Evolutionary conservation across 345 rosid species (phyloP), one percentile per base, ranked within the genome.

Genomic region (Microcos paniculata): DNA sequence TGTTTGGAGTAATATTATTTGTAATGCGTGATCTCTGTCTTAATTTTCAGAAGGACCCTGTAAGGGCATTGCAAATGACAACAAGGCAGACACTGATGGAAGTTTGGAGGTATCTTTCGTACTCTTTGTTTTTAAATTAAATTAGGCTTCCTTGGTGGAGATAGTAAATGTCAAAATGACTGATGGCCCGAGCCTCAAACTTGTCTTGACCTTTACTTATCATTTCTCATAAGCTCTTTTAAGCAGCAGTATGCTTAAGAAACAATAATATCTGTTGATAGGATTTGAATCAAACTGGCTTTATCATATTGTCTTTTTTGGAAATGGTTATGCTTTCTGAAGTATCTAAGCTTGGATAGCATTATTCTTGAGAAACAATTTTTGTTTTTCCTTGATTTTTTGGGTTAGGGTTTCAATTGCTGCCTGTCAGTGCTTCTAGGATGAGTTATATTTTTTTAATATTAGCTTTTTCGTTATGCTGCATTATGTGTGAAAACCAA

Each of bases 21-120:
- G 49, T 58, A 23, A 58, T 24, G 26, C 52, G 13, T 21, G 23
- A 31, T 55, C 52, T 45, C 15, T 76, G 14, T 67, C 14, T 28
- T 26, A 21, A 30, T 77, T 80, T 79, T 65, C 96, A 95, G 98
- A 91, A 75, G 80, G 94, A 96, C 73, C 96, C 92, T 53, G 67
- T 53, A 16, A 86, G 94, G 78, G 97, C 92, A 26, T 33, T 90
- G 86, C 85, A 64, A 74, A 93, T 96, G 98, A 90, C 98, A 38
- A 92, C 97, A 0, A 74, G 92, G 55, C 88, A 86, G 78, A 91
- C 97, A 19, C 79, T 93, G 24, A 72, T 80, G 77, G 98, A 92
- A 72, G 79, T 96, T 86, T 93, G 98, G 97, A 92, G 97, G 99
- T 96, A 86, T 30, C 21, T 74, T 69, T 64, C 30, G 1, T 53